Evolutionary conservation across 345 rosid genomes (phyloP).

Genomic region (Angophora floribunda): DNA sequence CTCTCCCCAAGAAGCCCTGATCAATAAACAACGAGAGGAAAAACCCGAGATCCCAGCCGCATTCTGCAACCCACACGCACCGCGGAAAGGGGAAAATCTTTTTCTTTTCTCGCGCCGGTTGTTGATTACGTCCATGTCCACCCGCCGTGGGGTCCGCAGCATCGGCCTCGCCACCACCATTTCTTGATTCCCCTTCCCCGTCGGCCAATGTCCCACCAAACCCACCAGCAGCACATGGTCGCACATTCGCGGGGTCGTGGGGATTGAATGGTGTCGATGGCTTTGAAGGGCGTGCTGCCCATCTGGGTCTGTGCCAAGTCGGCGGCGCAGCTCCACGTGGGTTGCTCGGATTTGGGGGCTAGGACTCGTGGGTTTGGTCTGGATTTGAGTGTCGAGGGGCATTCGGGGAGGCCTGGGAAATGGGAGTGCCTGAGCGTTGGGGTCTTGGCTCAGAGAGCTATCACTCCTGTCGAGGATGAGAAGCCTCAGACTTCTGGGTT

Average conservation of each 20-base stretch:
- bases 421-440: slow-evolving; percentile 37
- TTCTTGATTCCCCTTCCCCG: not conserved
- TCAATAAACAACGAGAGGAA: not conserved
- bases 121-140: not conserved
- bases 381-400: slow-evolving; percentile 13
- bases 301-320: slow-evolving; percentile 41
- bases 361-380: slow-evolving; percentile 20
- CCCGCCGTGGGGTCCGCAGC: not conserved
- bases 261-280: slow-evolving; percentile 22
- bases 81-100: not conserved
- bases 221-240: slow-evolving; percentile 3
- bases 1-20: not conserved
- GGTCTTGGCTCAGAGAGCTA: slow-evolving; percentile 31
- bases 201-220: not conserved
- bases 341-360: slow-evolving; percentile 16
- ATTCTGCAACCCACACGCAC: not conserved
- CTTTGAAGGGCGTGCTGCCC: slow-evolving; percentile 35
- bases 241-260: not conserved
- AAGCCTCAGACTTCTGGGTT: slow-evolving; percentile 23
- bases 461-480: slow-evolving; percentile 57
- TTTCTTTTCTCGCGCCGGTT: not conserved
- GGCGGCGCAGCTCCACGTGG: slow-evolving; percentile 13
- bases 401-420: slow-evolving; percentile 4
- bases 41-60: no score
- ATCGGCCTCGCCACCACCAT: not conserved